These are phyloP conservation scores for Maudiozyma humilis DNA, from an alignment of 1,139 yeast genomes.

Conservation along the genomic window DNA sequence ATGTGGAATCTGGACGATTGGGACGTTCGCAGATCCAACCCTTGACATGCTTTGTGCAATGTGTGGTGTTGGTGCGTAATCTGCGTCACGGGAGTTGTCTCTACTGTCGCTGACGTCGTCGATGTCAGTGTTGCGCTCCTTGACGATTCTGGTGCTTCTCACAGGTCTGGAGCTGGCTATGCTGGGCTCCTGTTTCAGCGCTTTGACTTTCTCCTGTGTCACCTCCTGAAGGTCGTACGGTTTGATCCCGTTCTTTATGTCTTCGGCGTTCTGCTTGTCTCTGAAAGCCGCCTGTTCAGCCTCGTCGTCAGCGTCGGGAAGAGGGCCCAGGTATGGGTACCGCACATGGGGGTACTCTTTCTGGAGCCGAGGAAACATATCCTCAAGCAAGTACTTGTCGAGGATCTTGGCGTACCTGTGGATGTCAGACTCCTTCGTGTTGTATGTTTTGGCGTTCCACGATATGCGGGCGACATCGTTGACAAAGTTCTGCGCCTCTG, in stretches of 20 bases:
- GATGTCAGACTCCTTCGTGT: constrained; percentile 58
- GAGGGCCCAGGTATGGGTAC: constrained; percentile 68
- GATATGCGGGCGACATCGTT: constrained; percentile 74
- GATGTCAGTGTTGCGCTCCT: constrained; percentile 13
- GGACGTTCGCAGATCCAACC: neutral
- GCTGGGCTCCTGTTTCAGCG: neutral
- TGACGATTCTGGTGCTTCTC: constrained; percentile 11
- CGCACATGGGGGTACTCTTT: constrained; percentile 38
- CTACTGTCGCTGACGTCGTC: constrained; percentile 26
- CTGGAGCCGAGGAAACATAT: constrained; percentile 44
- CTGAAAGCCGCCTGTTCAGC: constrained; percentile 6
- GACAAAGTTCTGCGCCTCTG: constrained; percentile 59
- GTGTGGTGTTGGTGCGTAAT: neutral
- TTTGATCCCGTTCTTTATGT: constrained; percentile 6
- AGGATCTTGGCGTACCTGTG: constrained; percentile 66
- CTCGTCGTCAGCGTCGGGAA: constrained; percentile 43
- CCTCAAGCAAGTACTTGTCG: constrained; percentile 50
- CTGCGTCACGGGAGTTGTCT: neutral
- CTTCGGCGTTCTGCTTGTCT: constrained; percentile 6
- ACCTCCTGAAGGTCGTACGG: neutral
- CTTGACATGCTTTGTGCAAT: no score
- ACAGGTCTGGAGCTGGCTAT: neutral
- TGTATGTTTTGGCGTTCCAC: constrained; percentile 83
- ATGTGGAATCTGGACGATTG: neutral
- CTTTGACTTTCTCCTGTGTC: neutral